Evolutionary conservation across 208 protist species (phyloP).

Genomic region (Eutreptiella sp.): DNA sequence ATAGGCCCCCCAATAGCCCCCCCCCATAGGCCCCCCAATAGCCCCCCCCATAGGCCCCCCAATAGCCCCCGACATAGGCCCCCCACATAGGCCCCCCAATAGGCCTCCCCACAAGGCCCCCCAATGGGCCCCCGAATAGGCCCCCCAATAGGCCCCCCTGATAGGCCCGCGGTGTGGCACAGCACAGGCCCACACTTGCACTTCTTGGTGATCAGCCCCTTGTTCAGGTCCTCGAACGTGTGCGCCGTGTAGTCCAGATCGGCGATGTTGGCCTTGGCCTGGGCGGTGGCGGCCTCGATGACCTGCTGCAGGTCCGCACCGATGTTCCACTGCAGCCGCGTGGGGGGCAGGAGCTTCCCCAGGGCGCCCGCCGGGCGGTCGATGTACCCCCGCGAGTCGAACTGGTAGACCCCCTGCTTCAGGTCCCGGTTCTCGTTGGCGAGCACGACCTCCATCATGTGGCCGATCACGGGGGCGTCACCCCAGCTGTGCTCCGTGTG

Average conservation of each 20-base stretch:
- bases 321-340: constrained; percentile 56
- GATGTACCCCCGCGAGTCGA: constrained; percentile 47
- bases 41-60: too few species aligned
- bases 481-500: constrained; percentile 73
- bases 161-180: too few species aligned
- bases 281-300: constrained; percentile 44
- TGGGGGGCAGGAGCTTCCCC: constrained; percentile 35
- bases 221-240: constrained; percentile 47
- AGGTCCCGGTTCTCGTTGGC: constrained; percentile 46
- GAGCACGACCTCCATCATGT: constrained; percentile 49
- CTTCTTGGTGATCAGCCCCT: constrained; percentile 39
- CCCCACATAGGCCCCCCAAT: too few species aligned
- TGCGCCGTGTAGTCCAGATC: constrained; percentile 56
- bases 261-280: constrained; percentile 37
- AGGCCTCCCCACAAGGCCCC: too few species aligned
- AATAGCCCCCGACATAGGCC: too few species aligned
- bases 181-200: constrained; percentile 44
- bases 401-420: constrained; percentile 28
- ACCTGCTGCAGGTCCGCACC: constrained; percentile 44
- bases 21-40: too few species aligned
- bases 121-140: too few species aligned
- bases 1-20: too few species aligned
- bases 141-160: too few species aligned
- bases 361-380: constrained; percentile 42
- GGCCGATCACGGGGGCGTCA: constrained; percentile 52